phyloP scores from a whole-genome alignment of 1,284 basidiomycete species.

The Ceraceosorus bombacis region DNA sequence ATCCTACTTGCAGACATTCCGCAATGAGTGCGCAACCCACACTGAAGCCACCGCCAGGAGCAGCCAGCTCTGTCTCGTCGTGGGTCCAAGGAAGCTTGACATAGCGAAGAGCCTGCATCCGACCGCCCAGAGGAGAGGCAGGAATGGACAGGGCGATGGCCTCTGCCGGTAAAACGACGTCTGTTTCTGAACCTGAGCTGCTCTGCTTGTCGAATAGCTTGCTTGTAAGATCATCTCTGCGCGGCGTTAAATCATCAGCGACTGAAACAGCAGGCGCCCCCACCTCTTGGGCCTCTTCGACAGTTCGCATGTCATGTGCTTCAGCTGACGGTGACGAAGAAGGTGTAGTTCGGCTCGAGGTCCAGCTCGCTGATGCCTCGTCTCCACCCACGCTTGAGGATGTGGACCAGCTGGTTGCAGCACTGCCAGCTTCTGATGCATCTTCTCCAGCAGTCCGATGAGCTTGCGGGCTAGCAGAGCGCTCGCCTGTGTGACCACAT shows the following conservation, averaged over 20 bases:
- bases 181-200: constrained; percentile 7
- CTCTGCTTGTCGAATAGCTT: no score
- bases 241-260: neutral
- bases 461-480: no score
- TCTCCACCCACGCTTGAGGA: neutral
- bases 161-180: constrained; percentile 28
- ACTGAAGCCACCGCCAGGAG: constrained; percentile 27
- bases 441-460: neutral
- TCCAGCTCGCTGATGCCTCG: neutral
- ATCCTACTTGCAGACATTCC: constrained; percentile 57
- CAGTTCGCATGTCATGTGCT: no score
- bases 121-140: constrained; percentile 11
- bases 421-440: neutral
- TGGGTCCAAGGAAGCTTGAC: constrained; percentile 92
- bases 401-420: neutral
- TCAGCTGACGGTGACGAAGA: neutral
- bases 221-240: no score
- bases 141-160: constrained; percentile 26
- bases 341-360: neutral
- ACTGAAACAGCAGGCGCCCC: neutral
- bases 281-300: no score
- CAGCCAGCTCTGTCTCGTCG: constrained; percentile 42
- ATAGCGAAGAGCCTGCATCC: constrained; percentile 53
- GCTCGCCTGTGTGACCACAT: no score
- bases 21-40: constrained; percentile 38